These are phyloP conservation scores for Camelina sativa DNA, from an alignment of 345 rosid genomes.

Conservation along the genomic window DNA sequence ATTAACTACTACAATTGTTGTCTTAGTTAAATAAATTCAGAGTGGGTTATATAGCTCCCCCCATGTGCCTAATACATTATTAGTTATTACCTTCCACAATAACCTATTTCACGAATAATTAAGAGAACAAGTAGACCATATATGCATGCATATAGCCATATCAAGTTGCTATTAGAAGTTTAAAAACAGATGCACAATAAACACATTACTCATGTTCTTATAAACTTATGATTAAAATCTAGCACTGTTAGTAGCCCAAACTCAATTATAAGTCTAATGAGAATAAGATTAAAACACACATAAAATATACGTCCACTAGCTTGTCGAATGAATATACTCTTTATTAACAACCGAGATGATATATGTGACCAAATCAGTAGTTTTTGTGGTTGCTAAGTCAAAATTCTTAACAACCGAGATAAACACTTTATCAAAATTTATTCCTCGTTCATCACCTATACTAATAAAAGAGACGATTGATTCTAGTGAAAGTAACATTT, in stretches of 20 bases:
- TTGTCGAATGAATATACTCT: neutral
- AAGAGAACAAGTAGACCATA: constrained; percentile 12
- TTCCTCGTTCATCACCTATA: neutral
- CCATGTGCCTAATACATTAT: constrained; percentile 32
- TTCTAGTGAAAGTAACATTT: constrained; percentile 14
- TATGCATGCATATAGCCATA: neutral
- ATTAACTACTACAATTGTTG: constrained; percentile 12
- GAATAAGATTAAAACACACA: neutral
- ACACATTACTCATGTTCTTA: constrained; percentile 6
- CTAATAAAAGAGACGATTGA: constrained; percentile 1
- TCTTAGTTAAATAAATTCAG: neutral
- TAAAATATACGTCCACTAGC: neutral
- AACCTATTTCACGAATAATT: constrained; percentile 22
- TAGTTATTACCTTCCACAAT: constrained; percentile 19
- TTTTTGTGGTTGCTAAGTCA: neutral
- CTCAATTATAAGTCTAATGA: neutral
- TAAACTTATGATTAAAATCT: neutral
- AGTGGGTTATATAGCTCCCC: constrained; percentile 13
- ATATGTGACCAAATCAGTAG: neutral
- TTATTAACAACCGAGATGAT: neutral
- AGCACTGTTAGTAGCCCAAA: neutral
- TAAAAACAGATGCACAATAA: neutral
- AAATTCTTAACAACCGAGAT: neutral
- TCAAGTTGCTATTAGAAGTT: neutral
- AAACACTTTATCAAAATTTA: neutral